Base-by-base conservation (phyloP, 352 stramenopile species). In the Phytopythium cucurbitacearum region DNA sequence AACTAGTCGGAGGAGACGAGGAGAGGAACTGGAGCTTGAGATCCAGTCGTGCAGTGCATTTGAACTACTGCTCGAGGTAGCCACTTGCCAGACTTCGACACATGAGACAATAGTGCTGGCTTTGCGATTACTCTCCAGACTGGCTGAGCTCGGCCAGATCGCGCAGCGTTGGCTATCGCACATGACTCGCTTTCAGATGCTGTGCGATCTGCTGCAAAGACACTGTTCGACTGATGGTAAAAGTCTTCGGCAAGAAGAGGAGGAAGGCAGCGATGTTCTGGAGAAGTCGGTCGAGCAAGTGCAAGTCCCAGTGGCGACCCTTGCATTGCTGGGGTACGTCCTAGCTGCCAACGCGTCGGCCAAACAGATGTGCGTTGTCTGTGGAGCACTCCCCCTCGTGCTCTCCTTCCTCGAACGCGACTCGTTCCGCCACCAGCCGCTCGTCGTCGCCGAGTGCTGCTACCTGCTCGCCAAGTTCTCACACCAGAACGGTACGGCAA, bases 381-480 rank as follows among this genome's bases (percentile, higher is more conserved):
- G 64, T 5, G 60, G 60, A 7, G 65, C 42, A 3, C 48, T 80
- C 10, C 44, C 49, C 2, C 40, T 76, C 7, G 39, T 75, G n/a
- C 48, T 83, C 0, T 66, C 46, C 3, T 52, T 74, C 8, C 52
- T 80, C 16, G 57, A 69, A n/a, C 49, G 37, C n/a, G 54, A 73
- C 13, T 54, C 57, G 21, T 69, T 67, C 16, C 45, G 47, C 2
- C 48, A 61, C 7, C 62, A 81, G 40, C 43, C 59, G 36, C 48
- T 63, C 9, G 56, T 85, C 33, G 62, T 71, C 15, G 68, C 62
- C 8, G 74, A 86, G 54, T 75, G 72, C 42, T 77, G 67, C 56
- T 80, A 80, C 34, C 52, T 86, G 34, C 65, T 88, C n/a, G 64
- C 70, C 5, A 57, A 75, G 5, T 85, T 74, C 55, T 76, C 77